Evolutionary conservation across 306 rosid genomes (phyloP).

Genomic region (Ormosia emarginata): DNA sequence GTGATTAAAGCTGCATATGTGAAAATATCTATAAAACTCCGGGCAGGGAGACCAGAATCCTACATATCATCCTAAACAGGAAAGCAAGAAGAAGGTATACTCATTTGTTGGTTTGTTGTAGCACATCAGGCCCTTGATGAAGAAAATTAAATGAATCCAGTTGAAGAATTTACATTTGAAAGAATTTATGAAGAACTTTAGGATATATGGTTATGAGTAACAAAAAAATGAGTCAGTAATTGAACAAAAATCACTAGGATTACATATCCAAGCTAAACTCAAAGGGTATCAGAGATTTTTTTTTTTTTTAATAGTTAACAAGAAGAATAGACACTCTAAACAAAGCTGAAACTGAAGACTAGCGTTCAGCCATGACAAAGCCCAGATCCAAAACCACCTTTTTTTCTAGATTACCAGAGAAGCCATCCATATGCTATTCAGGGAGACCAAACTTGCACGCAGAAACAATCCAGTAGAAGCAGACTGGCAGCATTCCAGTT

Average conservation of each 20-base stretch:
- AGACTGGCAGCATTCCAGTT: slow-evolving; percentile 30
- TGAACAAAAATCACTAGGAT: slow-evolving; percentile 26
- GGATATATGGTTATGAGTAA: slow-evolving; percentile 27
- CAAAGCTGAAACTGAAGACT: slow-evolving; percentile 36
- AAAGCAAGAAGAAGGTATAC: slow-evolving; percentile 31
- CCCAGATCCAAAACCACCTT: slow-evolving; percentile 43
- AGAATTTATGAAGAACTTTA: slow-evolving; percentile 31
- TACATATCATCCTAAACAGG: slow-evolving; percentile 37
- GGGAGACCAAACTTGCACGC: slow-evolving; percentile 10
- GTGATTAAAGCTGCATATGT: slow-evolving; percentile 35
- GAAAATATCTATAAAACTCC: slow-evolving; percentile 19
- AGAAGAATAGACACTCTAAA: slow-evolving; percentile 28
- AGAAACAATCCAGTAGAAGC: slow-evolving; percentile 28
- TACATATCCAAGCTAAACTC: slow-evolving; percentile 33
- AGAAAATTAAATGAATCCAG: slow-evolving; percentile 40
- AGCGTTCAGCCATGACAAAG: slow-evolving; percentile 40
- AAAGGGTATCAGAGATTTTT: background rate
- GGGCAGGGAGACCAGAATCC: slow-evolving; percentile 44
- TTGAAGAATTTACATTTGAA: slow-evolving; percentile 56
- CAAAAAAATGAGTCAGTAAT: slow-evolving; percentile 37
- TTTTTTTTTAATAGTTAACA: slow-evolving; percentile 15
- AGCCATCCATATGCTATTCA: slow-evolving; percentile 35
- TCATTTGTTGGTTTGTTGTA: slow-evolving; percentile 26
- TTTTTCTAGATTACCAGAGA: slow-evolving; percentile 1
- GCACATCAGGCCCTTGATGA: slow-evolving; percentile 32